Base-by-base conservation (phyloP, 2,329 filamentous ascomycete genomes). In the Alternaria tenuissima region DNA sequence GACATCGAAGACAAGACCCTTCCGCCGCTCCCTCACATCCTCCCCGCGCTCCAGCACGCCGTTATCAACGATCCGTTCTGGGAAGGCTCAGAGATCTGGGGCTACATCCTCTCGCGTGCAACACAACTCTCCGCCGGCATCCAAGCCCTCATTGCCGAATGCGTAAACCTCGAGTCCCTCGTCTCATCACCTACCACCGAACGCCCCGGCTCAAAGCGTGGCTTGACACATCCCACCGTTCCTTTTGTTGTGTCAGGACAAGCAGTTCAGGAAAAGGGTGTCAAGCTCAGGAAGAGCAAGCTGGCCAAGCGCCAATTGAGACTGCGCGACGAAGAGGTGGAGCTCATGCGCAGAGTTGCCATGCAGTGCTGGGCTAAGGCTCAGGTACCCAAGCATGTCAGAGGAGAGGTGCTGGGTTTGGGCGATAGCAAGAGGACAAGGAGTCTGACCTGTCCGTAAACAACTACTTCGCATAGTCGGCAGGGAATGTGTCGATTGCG, bases 71-170 rank as follows among this genome's bases (percentile, higher is more conserved):
- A 84, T 60, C 73, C 79, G 1, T 80, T 84, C 56, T 84, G 79
- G 77, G 61, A 62, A 5, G 56, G 52, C 44, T 74, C 79, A 0
- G 76, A 77, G 24, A 79, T 80, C 65, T 81, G 79, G 70, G 71
- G 79, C n/a, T 75, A 79, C 60, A 76, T 83, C 34, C 74, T 81
- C 57, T 74, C 78, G 5, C 81, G 81, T 53, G 81, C 82, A 5
- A 72, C 73, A 4, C 76, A 76, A 28, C 80, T 82, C 28, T 78
- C 76, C 8, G 74, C 77, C 20, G 79, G 80, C 18, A 80, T 84
- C 52, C 81, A 82, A 46, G 78, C 79, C 5, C 78, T 84, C 16
- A 83, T 84, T 22, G 67, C 74, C 38, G 80, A 83, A 57, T 82
- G 80, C 64, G 64, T 71, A 1, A 73, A 77, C 30, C 74, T 84